phyloP scores from a whole-genome alignment of 495 filamentous ascomycete species.

The Neurospora intermedia region DNA sequence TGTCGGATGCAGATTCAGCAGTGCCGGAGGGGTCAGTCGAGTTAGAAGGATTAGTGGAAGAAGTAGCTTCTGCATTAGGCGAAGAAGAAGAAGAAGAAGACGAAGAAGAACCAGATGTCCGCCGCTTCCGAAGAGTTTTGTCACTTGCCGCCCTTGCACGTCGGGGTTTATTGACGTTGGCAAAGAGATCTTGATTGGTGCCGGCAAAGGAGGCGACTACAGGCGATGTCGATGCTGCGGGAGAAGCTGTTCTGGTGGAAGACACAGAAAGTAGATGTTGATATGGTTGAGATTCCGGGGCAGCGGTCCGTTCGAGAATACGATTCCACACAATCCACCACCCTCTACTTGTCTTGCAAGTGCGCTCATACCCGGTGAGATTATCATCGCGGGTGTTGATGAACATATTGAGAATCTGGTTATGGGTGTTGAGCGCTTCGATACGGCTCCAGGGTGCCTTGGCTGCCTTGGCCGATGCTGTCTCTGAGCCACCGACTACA shows the following conservation, averaged over 20 bases:
- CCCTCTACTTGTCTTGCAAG: conserved; percentile 77
- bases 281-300: neutral
- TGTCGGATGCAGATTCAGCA: neutral
- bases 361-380: conserved; percentile 63
- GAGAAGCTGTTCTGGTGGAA: neutral
- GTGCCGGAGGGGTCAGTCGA: neutral
- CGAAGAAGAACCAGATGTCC: neutral
- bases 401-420: conserved; percentile 70
- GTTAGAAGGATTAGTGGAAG: neutral
- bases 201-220: neutral
- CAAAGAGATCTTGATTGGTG: neutral
- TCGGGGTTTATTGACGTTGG: neutral
- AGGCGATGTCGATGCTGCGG: neutral
- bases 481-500: neutral
- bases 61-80: neutral
- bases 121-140: neutral
- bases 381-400: conserved; percentile 44
- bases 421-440: conserved; percentile 87
- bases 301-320: conserved; percentile 36
- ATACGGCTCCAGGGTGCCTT: conserved; percentile 55
- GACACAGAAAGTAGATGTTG: neutral
- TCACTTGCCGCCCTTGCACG: neutral
- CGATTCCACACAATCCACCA: conserved; percentile 98
- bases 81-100: neutral
- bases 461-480: neutral